phyloP scores from a whole-genome alignment of 805 yeast species.

The Wickerhamiella spandovensis region DNA sequence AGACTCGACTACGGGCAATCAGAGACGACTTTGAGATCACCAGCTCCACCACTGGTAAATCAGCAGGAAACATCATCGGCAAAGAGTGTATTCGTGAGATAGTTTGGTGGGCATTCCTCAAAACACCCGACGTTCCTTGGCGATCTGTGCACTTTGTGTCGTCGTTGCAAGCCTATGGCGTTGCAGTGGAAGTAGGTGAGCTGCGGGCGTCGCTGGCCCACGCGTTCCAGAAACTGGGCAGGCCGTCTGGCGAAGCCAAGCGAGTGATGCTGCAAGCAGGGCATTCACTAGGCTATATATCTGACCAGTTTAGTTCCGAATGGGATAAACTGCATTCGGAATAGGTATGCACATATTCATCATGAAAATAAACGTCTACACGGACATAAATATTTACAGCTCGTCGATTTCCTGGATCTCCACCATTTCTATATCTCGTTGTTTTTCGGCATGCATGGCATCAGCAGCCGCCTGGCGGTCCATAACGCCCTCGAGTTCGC shows the following conservation, averaged over 20 bases:
- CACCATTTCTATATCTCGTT: not conserved
- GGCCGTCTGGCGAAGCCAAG: not conserved
- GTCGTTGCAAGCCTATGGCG: not conserved
- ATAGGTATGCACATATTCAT: not conserved
- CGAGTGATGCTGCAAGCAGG: not conserved
- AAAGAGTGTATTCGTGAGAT: not conserved
- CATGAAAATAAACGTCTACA: not conserved
- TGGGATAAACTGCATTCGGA: not conserved
- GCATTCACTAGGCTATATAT: not conserved
- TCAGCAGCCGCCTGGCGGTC: constrained; percentile 10
- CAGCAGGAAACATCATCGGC: not conserved
- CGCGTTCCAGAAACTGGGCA: not conserved
- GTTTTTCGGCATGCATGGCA: constrained; percentile 2
- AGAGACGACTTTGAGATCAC: not conserved
- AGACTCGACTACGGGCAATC: not conserved
- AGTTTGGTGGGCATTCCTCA: not conserved
- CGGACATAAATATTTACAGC: not conserved
- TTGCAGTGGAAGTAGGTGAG: not conserved
- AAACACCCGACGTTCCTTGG: not conserved
- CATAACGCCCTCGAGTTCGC: constrained; percentile 9
- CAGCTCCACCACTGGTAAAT: no score
- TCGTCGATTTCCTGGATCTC: constrained; percentile 1
- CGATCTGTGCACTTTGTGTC: not conserved
- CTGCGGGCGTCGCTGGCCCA: not conserved
- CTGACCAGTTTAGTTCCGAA: not conserved